A percentile compares a stretch with the other conserved stretches of the same genome.
Evolutionary conservation across 805 yeast species (phyloP).

Genomic region (Candida michaelii): DNA sequence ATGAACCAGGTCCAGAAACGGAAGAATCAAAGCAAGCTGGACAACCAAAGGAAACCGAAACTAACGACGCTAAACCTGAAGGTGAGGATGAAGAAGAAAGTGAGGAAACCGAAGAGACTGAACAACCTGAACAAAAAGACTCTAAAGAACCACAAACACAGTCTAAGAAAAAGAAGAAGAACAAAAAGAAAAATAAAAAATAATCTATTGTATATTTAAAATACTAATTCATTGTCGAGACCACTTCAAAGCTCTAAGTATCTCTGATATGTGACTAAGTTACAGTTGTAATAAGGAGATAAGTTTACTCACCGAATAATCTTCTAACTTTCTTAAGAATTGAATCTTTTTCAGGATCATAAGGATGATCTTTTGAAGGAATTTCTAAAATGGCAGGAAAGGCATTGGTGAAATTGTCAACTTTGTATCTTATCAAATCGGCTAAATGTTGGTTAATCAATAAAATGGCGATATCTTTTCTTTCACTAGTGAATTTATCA

Average conservation of each 20-base stretch:
- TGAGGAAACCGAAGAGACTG: constrained; percentile 1
- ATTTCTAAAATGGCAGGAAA: constrained; percentile 96
- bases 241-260: no score
- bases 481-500: constrained; percentile 62
- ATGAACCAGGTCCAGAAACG: constrained; percentile 1
- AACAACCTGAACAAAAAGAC: background rate
- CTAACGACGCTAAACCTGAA: constrained; percentile 10
- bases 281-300: no score
- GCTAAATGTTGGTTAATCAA: constrained; percentile 94
- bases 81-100: constrained; percentile 13
- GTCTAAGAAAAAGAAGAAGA: constrained; percentile 32
- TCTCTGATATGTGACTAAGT: no score
- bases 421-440: constrained; percentile 77
- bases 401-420: constrained; percentile 83
- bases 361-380: constrained; percentile 98
- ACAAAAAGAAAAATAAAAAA: constrained; percentile 23
- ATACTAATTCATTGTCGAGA: constrained; percentile 1
- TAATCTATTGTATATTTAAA: constrained; percentile 5
- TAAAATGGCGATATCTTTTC: constrained; percentile 91
- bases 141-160: constrained; percentile 6
- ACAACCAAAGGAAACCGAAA: background rate
- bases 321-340: constrained; percentile 92
- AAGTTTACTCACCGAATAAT: constrained; percentile 83
- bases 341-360: constrained; percentile 97
- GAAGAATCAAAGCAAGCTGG: constrained; percentile 10